Conservation (phyloP, 2,329 filamentous ascomycete genomes). For the Fusarium clavum region DNA sequence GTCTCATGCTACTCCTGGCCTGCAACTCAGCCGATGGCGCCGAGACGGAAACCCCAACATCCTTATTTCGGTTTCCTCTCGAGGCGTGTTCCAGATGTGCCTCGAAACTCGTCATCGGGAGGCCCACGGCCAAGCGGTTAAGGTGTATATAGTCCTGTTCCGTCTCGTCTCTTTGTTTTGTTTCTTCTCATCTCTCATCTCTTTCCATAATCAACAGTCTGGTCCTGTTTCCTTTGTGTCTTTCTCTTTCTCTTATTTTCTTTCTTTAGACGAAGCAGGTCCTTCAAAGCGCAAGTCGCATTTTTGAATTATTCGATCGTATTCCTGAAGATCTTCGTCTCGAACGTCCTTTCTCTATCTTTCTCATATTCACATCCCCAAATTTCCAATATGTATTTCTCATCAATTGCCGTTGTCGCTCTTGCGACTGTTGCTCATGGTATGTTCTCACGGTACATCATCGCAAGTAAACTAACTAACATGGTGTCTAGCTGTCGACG, state of each 20-base stretch:
- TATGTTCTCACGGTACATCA: slow-evolving; percentile 43
- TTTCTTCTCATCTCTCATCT: slow-evolving; percentile 34
- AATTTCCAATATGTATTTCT: slow-evolving; percentile 64
- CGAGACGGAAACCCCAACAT: slow-evolving; percentile 42
- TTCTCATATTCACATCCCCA: slow-evolving; percentile 16
- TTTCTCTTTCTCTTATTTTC: slow-evolving; percentile 41
- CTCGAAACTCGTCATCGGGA: slow-evolving; percentile 31
- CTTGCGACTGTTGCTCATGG: slow-evolving; percentile 61
- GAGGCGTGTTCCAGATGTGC: slow-evolving; percentile 45
- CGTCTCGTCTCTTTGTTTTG: slow-evolving; percentile 43
- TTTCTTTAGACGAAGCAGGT: slow-evolving; percentile 48
- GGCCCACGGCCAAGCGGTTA: slow-evolving; percentile 6
- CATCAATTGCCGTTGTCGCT: slow-evolving; percentile 59
- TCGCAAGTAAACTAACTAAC: slow-evolving; percentile 4
- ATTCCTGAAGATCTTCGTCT: slow-evolving; percentile 13
- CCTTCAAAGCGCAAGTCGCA: slow-evolving; percentile 50
- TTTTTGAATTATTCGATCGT: slow-evolving; percentile 22
- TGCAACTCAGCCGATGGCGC: slow-evolving; percentile 24
- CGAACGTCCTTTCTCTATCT: slow-evolving; percentile 43
- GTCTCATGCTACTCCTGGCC: slow-evolving; percentile 34
- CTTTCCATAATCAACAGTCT: slow-evolving; percentile 44
- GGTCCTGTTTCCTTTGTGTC: slow-evolving; percentile 45
- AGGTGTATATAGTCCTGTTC: slow-evolving; percentile 49
- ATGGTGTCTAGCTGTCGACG: slow-evolving; percentile 50
- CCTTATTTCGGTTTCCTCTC: slow-evolving; percentile 24